These are phyloP conservation scores for Phytopythium chamaehyphon DNA, from an alignment of 352 stramenopile species.

Conservation along the genomic window DNA sequence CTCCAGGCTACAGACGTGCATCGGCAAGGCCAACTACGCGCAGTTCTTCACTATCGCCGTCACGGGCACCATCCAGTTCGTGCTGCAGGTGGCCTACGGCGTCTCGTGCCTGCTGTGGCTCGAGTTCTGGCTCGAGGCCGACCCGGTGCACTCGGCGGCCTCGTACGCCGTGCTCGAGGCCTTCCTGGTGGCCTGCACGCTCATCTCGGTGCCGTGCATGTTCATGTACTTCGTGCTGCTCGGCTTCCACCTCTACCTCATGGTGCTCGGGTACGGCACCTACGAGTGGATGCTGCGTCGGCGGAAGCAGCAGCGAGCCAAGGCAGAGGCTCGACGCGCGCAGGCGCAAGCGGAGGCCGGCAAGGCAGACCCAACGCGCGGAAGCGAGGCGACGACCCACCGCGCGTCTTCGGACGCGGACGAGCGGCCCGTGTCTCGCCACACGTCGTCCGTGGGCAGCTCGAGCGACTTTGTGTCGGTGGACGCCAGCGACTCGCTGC, in stretches of 20 bases:
- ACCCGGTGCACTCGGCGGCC: constrained; percentile 4
- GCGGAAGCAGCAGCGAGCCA: constrained; percentile 59
- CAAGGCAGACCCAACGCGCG: constrained; percentile 13
- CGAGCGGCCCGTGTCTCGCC: constrained; percentile 11
- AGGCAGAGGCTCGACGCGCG: constrained; percentile 31
- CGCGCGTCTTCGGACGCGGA: constrained; percentile 7
- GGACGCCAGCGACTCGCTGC: constrained; percentile 4
- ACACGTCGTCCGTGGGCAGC: constrained; percentile 37
- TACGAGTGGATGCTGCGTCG: constrained; percentile 88
- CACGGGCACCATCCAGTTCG: constrained; percentile 61
- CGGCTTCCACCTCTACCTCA: constrained; percentile 78
- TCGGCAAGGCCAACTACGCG: constrained; percentile 80
- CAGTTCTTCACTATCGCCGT: constrained; percentile 85
- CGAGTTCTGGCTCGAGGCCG: constrained; percentile 20
- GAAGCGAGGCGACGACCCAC: constrained; percentile 13
- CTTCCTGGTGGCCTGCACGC: constrained; percentile 41
- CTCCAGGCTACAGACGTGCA: constrained; percentile 75
- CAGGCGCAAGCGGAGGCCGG: constrained; percentile 17
- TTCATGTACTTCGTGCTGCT: constrained; percentile 85
- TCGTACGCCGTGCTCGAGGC: constrained; percentile 34
- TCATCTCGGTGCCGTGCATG: constrained; percentile 74
- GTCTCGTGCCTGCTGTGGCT: constrained; percentile 53
- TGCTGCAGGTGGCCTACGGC: constrained; percentile 54
- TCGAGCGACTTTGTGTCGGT: constrained; percentile 31
- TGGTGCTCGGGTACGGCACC: constrained; percentile 76